These are phyloP conservation scores for Xylaria bambusicola DNA, from an alignment of 495 filamentous ascomycete genomes.

Conservation along the genomic window DNA sequence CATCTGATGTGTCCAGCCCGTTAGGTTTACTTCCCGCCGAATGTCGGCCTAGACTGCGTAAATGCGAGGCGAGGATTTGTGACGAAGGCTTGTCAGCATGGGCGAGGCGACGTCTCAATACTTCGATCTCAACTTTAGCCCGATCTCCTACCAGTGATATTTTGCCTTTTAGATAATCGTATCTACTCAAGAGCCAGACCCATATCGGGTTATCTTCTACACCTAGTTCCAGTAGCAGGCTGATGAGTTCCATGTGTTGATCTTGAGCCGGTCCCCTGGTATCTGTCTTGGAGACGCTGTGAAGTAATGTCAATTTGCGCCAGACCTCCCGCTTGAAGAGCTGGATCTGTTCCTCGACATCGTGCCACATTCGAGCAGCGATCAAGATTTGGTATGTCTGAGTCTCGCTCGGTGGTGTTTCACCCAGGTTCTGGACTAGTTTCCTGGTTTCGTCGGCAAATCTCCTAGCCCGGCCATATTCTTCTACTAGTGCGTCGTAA, in stretches of 20 bases:
- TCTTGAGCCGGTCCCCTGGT: conserved; percentile 56
- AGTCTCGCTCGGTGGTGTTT: conserved; percentile 58
- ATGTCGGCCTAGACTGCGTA: conserved; percentile 69
- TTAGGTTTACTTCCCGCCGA: conserved; percentile 54
- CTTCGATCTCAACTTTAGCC: conserved; percentile 86
- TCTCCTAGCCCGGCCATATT: conserved; percentile 75
- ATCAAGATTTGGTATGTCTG: conserved; percentile 83
- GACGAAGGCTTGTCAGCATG: conserved; percentile 68
- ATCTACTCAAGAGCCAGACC: conserved; percentile 88
- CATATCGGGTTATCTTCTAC: conserved; percentile 95
- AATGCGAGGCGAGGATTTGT: conserved; percentile 67
- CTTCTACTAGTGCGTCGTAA: conserved; percentile 82
- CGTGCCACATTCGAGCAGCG: conserved; percentile 91
- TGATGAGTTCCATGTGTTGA: conserved; percentile 86
- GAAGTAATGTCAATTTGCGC: conserved; percentile 67
- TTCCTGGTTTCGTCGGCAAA: conserved; percentile 73
- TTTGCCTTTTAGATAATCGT: conserved; percentile 83
- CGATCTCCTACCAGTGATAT: conserved; percentile 77
- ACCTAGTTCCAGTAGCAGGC: conserved; percentile 83
- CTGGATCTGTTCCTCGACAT: conserved; percentile 81
- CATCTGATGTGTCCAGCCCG: conserved; percentile 68
- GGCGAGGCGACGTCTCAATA: conserved; percentile 77
- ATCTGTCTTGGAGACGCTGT: conserved; percentile 47
- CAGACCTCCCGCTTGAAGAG: conserved; percentile 87
- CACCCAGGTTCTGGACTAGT: conserved; percentile 58